phyloP scores from a whole-genome alignment of 345 rosid species.

The Pelargonium nanum region DNA sequence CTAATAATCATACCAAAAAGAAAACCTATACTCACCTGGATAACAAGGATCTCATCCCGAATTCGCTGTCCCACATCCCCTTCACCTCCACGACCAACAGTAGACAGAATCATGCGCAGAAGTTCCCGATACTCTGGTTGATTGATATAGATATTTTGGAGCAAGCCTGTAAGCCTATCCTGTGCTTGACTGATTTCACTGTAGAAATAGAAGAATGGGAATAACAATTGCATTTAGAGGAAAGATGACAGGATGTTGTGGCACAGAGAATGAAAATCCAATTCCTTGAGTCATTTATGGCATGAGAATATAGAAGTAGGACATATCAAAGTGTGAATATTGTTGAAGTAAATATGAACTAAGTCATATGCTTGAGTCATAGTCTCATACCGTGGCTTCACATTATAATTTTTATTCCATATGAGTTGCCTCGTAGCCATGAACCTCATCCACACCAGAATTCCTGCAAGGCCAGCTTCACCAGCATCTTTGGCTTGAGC shows the following conservation, averaged over 20 bases:
- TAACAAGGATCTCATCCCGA: conserved; percentile 91
- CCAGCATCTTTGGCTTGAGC: conserved; percentile 71
- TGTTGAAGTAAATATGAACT: not conserved
- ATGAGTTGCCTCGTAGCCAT: conserved; percentile 98
- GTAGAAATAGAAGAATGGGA: conserved; percentile 11
- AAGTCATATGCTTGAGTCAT: not conserved
- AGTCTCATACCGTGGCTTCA: conserved; percentile 79
- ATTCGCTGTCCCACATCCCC: conserved; percentile 99
- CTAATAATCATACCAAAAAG: too few relatives aligned
- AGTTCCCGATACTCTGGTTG: conserved; percentile 64
- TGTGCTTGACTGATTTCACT: conserved; percentile 97
- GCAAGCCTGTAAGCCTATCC: conserved; percentile 79
- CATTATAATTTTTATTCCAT: conserved; percentile 98
- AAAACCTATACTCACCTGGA: conserved; percentile 54
- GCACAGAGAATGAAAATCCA: too few relatives aligned
- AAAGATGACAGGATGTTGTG: too few relatives aligned
- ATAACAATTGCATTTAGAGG: not conserved
- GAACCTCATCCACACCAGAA: conserved; percentile 98
- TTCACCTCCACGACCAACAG: conserved; percentile 99
- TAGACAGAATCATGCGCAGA: conserved; percentile 76
- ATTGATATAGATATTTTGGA: conserved; percentile 49
- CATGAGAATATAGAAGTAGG: too few relatives aligned
- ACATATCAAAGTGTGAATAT: too few relatives aligned
- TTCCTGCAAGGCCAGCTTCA: conserved; percentile 69
- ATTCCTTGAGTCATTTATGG: too few relatives aligned